Percentiles rank a stretch among this genome's conserved stretches.
These are phyloP conservation scores for Glycine latifolia DNA, from an alignment of 306 rosid species.

Conservation along the genomic window DNA sequence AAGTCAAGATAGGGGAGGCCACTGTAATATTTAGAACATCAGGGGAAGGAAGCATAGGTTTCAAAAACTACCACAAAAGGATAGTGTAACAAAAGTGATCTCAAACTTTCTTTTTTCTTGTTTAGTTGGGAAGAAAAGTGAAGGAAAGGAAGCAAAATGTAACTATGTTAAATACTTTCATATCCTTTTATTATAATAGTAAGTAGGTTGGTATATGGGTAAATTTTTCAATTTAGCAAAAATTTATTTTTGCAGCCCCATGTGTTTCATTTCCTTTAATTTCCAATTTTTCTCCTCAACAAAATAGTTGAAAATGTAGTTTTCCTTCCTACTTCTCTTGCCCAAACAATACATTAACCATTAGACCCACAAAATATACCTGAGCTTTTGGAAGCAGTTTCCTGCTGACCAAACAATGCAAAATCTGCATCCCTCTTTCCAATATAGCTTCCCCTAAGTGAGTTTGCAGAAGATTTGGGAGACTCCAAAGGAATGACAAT, in stretches of 20 bases:
- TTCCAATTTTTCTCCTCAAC: neutral
- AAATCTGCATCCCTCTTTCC: slow-evolving; percentile 55
- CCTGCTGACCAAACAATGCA: slow-evolving; percentile 52
- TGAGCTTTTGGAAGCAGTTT: slow-evolving; percentile 55
- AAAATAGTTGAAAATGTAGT: neutral
- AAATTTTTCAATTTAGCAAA: neutral
- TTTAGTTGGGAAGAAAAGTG: neutral
- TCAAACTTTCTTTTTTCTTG: neutral
- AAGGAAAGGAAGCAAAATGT: neutral
- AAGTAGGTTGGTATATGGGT: neutral
- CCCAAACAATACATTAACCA: neutral
- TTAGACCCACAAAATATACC: slow-evolving; percentile 59
- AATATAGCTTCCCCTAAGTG: slow-evolving; percentile 49
- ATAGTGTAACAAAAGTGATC: slow-evolving; percentile 28
- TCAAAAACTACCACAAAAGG: slow-evolving; percentile 25
- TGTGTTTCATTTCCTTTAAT: neutral
- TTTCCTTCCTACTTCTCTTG: neutral
- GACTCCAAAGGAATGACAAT: slow-evolving; percentile 83
- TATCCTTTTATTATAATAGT: neutral
- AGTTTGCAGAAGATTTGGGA: slow-evolving; percentile 49
- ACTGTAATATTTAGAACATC: slow-evolving; percentile 19
- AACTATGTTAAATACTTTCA: neutral
- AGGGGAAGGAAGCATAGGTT: slow-evolving; percentile 2
- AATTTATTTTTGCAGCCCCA: neutral
- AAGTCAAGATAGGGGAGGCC: slow-evolving; percentile 24